These are phyloP conservation scores for Chrysanthemum seticuspe DNA, from an alignment of 129 eudicot species.

Conservation along the genomic window DNA sequence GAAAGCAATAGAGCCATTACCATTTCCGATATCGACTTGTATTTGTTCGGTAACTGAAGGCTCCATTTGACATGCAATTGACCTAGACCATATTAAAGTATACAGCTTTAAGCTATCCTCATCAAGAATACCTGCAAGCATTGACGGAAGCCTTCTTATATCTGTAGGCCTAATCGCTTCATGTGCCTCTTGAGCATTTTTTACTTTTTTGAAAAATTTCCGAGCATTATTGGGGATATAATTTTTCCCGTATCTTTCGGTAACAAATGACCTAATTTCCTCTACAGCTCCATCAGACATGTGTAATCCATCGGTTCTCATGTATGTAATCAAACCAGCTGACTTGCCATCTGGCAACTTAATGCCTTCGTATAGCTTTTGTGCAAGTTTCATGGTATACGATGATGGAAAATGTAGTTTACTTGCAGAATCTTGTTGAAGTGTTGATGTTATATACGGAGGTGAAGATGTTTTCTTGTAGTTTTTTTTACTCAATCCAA, in stretches of 20 bases:
- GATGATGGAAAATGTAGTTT: conserved; percentile 69
- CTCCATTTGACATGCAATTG: conserved; percentile 95
- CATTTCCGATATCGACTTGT: conserved; percentile 70
- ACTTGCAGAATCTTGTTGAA: conserved; percentile 98
- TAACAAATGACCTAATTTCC: conserved; percentile 53
- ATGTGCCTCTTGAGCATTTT: conserved; percentile 98
- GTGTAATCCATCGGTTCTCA: conserved; percentile 93
- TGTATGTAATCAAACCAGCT: conserved; percentile 83
- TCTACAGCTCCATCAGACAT: conserved; percentile 78
- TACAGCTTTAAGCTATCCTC: conserved; percentile 83
- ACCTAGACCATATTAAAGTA: conserved; percentile 86
- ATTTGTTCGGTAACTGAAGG: conserved; percentile 60
- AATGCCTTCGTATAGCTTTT: conserved; percentile 88
- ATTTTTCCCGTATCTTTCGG: conserved; percentile 60
- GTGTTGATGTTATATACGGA: conserved; percentile 88
- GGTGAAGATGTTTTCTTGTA: conserved; percentile 60
- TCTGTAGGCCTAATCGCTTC: conserved; percentile 97
- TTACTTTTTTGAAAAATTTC: conserved; percentile 75
- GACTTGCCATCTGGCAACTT: conserved; percentile 67
- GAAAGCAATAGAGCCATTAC: conserved; percentile 49
- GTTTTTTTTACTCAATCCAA: conserved; percentile 49
- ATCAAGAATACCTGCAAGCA: conserved; percentile 65
- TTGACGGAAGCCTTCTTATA: conserved; percentile 68
- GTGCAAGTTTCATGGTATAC: conserved; percentile 86
- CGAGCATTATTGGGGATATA: conserved; percentile 55